Percentiles rank a stretch among this genome's conserved stretches.
phyloP scores from a whole-genome alignment of 2,329 filamentous ascomycete species.

The Diaporthe sp. region DNA sequence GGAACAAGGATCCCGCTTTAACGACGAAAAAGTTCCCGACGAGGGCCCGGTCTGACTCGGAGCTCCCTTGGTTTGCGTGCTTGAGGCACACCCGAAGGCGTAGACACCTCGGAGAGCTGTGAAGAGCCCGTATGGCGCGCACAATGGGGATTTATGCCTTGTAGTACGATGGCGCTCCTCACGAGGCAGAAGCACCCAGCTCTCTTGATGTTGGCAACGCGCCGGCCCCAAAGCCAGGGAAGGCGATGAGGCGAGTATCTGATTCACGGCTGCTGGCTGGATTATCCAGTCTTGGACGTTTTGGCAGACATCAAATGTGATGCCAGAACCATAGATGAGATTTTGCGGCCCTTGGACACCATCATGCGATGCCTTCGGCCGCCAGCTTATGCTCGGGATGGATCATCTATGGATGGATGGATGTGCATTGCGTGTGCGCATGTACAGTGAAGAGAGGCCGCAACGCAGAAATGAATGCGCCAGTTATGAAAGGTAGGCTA shows the following conservation, averaged over 20 bases:
- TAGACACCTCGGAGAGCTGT: conserved; percentile 19
- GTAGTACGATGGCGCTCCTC: background rate
- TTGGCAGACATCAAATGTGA: background rate
- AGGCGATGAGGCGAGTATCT: background rate
- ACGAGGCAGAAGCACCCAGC: background rate
- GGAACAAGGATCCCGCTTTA: conserved; percentile 28
- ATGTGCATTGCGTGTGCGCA: background rate
- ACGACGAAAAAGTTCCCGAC: conserved; percentile 27
- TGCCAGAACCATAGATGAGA: background rate
- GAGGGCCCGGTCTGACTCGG: conserved; percentile 30
- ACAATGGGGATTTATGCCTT: too few relatives aligned
- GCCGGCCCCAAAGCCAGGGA: background rate
- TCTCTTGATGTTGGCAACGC: background rate
- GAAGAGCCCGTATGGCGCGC: conserved; percentile 4
- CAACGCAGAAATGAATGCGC: background rate
- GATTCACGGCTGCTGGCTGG: background rate
- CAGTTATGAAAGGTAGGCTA: background rate
- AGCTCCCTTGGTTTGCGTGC: conserved; percentile 1
- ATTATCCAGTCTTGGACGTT: background rate
- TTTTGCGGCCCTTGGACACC: background rate
- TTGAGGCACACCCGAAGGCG: conserved; percentile 23
- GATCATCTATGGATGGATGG: background rate
- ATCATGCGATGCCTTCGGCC: background rate
- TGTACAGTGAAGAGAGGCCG: background rate
- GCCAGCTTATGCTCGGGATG: background rate